These are phyloP conservation scores for Davidsoniella virescens DNA, from an alignment of 2,329 filamentous ascomycete genomes.

Conservation along the genomic window DNA sequence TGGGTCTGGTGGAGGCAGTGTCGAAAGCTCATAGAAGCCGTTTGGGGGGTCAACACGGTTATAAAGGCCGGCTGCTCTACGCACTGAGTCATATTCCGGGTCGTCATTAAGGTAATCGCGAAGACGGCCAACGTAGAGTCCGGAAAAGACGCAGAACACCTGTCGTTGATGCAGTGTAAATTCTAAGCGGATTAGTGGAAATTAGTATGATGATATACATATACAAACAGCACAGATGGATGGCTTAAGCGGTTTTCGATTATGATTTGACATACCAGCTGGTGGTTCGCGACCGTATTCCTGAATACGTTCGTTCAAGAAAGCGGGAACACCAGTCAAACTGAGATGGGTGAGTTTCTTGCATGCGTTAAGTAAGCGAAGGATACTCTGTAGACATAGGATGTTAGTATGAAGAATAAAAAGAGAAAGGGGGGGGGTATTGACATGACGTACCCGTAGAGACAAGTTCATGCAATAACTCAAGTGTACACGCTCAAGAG, in stretches of 20 bases:
- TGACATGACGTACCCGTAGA: constrained; percentile 45
- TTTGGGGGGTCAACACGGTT: not conserved
- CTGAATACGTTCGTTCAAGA: constrained; percentile 70
- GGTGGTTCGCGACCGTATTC: constrained; percentile 77
- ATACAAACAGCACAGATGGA: not conserved
- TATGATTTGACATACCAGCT: constrained; percentile 31
- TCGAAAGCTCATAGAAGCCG: not conserved
- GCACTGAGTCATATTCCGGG: constrained; percentile 29
- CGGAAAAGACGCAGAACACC: constrained; percentile 95
- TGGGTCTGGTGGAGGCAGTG: not conserved
- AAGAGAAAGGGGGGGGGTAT: no score
- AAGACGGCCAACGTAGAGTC: constrained; percentile 61
- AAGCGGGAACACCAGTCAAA: constrained; percentile 83
- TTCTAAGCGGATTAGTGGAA: constrained; percentile 34
- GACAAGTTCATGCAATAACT: constrained; percentile 86
- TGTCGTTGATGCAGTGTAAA: constrained; percentile 91
- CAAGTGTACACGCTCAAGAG: constrained; percentile 83
- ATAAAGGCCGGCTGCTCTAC: constrained; percentile 15
- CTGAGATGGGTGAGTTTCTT: constrained; percentile 85
- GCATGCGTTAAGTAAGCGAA: constrained; percentile 76
- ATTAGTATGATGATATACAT: constrained; percentile 6
- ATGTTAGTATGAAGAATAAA: not conserved
- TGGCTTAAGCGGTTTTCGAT: no score
- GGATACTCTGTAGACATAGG: constrained; percentile 46
- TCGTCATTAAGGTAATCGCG: constrained; percentile 58